These are phyloP conservation scores for Chamaecyparis obtusa DNA, from an alignment of 75 land plant genomes.

Conservation along the genomic window DNA sequence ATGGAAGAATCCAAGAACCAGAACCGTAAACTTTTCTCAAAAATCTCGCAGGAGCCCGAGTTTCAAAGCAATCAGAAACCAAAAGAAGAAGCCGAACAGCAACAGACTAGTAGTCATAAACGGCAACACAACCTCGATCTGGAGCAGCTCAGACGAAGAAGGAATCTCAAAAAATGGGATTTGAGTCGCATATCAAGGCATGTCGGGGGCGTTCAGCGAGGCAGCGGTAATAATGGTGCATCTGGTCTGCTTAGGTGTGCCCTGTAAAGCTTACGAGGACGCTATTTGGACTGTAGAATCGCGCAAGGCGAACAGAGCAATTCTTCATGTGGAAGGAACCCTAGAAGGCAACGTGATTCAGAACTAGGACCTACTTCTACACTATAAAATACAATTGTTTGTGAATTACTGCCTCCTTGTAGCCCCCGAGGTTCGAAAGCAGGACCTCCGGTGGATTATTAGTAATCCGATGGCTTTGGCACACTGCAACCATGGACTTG, in stretches of 20 bases:
- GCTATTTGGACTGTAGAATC: constrained; percentile 27
- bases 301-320: constrained; percentile 27
- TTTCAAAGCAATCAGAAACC: background rate
- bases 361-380: constrained; percentile 38
- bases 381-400: too few relatives aligned
- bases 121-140: background rate
- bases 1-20: too few relatives aligned
- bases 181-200: background rate
- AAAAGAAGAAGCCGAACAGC: background rate
- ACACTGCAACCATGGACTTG: too few relatives aligned
- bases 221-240: too few relatives aligned
- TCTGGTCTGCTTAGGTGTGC: constrained; percentile 22
- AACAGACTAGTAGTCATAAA: background rate
- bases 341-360: constrained; percentile 27
- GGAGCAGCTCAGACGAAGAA: background rate
- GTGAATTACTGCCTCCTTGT: too few relatives aligned
- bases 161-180: background rate
- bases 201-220: constrained; percentile 66
- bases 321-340: constrained; percentile 36
- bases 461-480: too few relatives aligned
- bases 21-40: too few relatives aligned
- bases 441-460: too few relatives aligned
- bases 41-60: too few relatives aligned
- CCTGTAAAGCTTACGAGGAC: constrained; percentile 22
- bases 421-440: too few relatives aligned